Base-by-base conservation (phyloP, 2,329 filamentous ascomycete species). In the Metarhizium guizhouense region DNA sequence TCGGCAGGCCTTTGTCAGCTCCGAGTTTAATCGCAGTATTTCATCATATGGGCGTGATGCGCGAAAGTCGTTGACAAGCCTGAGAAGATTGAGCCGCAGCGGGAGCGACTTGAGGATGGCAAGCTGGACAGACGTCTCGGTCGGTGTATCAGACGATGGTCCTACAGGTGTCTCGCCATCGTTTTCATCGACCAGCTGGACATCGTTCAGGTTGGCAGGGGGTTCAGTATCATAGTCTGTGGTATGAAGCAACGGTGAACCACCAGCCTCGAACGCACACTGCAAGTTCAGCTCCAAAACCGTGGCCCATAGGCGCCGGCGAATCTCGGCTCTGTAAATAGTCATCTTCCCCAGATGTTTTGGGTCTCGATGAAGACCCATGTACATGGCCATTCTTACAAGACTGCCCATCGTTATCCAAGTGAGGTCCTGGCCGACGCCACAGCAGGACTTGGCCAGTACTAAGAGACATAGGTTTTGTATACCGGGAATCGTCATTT, bases 311-410 rank as follows among this genome's bases (percentile, higher is more conserved):
- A 84, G 62, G 3, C 81, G 71, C 4, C 81, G 70, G 2, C 81
- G 73, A 65, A 84, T 74, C 65, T 85, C 82, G 1, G 74, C 71
- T 20, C 74, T 70, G 40, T 78, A 73, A 0, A 68, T 62, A 2
- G 76, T 72, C 71, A 80, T 77, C 20, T 72, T 70, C 6, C 72
- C 70, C 4, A 83, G 72, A 56, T 74, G 68, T 34, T 68, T 71
- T 0, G 82, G 81, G 55, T 84, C 82, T 1, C 79, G 74, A 62
- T 85, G 80, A 6, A 84, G 69, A 3, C 82, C 81, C 73, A 83
- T 82, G 54, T 74, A 74, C 63, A 84, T 76, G 53, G 80, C 82
- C 7, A 73, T 75, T 11, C 81, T 71, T n/a, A 82, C 57, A 11
- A 83, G 58, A 0, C 70, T 66, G 0, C 81, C 81, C 0, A 74